Conservation (phyloP, 2,329 filamentous ascomycete genomes). For the Gyromitra esculenta region DNA sequence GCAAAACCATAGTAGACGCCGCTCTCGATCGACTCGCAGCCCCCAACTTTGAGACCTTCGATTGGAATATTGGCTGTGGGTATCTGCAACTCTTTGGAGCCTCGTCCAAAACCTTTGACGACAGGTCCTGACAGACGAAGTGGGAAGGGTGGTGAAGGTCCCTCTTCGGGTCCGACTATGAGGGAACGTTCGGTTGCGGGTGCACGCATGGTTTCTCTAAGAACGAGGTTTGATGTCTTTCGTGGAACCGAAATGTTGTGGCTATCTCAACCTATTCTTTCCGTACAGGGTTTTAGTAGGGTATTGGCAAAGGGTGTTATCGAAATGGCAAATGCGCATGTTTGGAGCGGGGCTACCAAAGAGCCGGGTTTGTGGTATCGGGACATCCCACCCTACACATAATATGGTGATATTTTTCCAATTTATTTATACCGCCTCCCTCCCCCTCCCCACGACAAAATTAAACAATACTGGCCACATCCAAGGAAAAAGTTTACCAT, state of each 20-base stretch:
- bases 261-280: background rate
- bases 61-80: constrained; percentile 89
- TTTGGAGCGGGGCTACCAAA: constrained; percentile 12
- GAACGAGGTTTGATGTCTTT: constrained; percentile 10
- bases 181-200: constrained; percentile 68
- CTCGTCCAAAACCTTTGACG: constrained; percentile 91
- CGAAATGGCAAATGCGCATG: background rate
- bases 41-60: constrained; percentile 75
- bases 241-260: constrained; percentile 10
- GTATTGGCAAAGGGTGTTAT: background rate
- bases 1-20: constrained; percentile 97
- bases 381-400: background rate
- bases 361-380: background rate
- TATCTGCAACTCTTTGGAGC: constrained; percentile 95
- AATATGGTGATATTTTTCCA: constrained; percentile 24
- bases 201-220: constrained; percentile 61
- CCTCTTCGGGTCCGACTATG: constrained; percentile 76
- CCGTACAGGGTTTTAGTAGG: background rate
- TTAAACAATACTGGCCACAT: constrained; percentile 37
- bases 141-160: constrained; percentile 82
- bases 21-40: constrained; percentile 69
- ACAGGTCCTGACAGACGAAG: constrained; percentile 85
- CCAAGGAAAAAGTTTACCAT: constrained; percentile 33
- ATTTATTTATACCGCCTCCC: constrained; percentile 38
- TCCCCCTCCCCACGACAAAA: constrained; percentile 24